A percentile compares a stretch with the other conserved stretches of the same genome.
These are phyloP conservation scores for Colletotrichum sp. DNA, from an alignment of 2,329 filamentous ascomycete species.

Conservation along the genomic window DNA sequence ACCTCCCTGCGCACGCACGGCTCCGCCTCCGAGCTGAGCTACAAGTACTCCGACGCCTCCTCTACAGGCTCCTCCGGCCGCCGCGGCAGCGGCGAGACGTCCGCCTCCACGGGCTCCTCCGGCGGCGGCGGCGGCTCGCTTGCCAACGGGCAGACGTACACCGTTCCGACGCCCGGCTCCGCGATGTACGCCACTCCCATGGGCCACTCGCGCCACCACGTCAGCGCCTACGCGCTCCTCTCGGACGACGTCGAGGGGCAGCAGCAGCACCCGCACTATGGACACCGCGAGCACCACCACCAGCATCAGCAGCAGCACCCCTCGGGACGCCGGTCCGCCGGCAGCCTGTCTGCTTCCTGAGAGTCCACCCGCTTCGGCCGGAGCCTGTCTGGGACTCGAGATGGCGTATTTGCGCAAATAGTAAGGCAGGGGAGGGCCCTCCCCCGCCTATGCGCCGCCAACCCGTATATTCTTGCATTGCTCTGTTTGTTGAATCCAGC, in stretches of 20 bases:
- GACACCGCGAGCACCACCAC: neutral
- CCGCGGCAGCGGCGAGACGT: slow-evolving; percentile 9
- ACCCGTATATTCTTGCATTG: neutral
- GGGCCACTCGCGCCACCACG: neutral
- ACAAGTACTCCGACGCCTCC: slow-evolving; percentile 20
- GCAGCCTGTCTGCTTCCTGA: neutral
- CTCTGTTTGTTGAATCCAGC: neutral
- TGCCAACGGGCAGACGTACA: slow-evolving; percentile 18
- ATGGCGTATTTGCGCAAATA: neutral
- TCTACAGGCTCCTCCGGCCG: neutral
- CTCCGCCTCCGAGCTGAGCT: slow-evolving; percentile 19
- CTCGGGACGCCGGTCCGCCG: neutral
- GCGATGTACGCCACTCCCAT: slow-evolving; percentile 4
- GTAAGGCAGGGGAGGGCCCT: neutral
- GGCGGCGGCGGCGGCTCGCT: neutral
- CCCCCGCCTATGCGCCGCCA: neutral
- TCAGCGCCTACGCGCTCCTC: neutral
- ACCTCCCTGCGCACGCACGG: slow-evolving; percentile 13
- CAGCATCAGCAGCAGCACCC: neutral
- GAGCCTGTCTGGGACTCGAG: neutral
- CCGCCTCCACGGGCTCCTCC: neutral
- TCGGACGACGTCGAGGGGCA: neutral
- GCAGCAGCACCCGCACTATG: neutral
- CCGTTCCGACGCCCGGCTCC: slow-evolving; percentile 4
- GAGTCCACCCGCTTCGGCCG: neutral